Conservation (phyloP, 768 basidiomycete species). For the Candolleomyces efflorescens region DNA sequence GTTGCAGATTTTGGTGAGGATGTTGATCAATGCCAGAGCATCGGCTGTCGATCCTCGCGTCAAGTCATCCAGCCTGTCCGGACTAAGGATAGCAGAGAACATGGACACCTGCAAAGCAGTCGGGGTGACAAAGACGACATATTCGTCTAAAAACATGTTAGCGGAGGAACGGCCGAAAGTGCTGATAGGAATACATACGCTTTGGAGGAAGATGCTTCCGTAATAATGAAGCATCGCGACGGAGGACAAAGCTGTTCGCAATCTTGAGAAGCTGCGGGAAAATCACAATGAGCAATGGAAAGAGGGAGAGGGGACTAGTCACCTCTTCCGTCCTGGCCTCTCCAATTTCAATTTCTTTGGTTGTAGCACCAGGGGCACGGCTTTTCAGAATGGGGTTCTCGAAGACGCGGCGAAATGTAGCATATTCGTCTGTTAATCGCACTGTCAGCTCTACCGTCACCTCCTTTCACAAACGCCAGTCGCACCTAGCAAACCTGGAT, state of each 20-base stretch:
- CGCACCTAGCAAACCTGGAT: slow-evolving; percentile 83
- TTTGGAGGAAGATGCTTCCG: slow-evolving; percentile 88
- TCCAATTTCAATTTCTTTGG: slow-evolving; percentile 73
- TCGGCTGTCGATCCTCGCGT: slow-evolving; percentile 70
- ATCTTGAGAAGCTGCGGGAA: slow-evolving; percentile 56
- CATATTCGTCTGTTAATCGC: slow-evolving; percentile 58
- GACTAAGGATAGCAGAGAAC: slow-evolving; percentile 70
- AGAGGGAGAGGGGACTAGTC: not conserved
- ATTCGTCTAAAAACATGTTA: slow-evolving; percentile 66
- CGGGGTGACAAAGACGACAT: slow-evolving; percentile 94
- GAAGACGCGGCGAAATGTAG: slow-evolving; percentile 74
- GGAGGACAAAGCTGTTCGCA: slow-evolving; percentile 85
- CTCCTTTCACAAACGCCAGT: not conserved
- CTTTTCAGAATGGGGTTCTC: slow-evolving; percentile 86
- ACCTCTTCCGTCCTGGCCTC: slow-evolving; percentile 78
- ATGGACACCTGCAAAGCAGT: slow-evolving; percentile 79
- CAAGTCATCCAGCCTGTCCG: slow-evolving; percentile 63
- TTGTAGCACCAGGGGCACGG: slow-evolving; percentile 69
- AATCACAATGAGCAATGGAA: not conserved
- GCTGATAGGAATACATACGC: slow-evolving; percentile 42
- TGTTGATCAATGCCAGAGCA: slow-evolving; percentile 74
- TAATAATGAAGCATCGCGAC: slow-evolving; percentile 81
- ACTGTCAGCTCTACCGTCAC: not conserved
- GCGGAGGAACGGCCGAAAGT: not conserved
- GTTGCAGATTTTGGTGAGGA: slow-evolving; percentile 88